A percentile compares a stretch with the other conserved stretches of the same genome.
phyloP scores from a whole-genome alignment of 2,329 filamentous ascomycete genomes.

The Canariomyces notabilis region DNA sequence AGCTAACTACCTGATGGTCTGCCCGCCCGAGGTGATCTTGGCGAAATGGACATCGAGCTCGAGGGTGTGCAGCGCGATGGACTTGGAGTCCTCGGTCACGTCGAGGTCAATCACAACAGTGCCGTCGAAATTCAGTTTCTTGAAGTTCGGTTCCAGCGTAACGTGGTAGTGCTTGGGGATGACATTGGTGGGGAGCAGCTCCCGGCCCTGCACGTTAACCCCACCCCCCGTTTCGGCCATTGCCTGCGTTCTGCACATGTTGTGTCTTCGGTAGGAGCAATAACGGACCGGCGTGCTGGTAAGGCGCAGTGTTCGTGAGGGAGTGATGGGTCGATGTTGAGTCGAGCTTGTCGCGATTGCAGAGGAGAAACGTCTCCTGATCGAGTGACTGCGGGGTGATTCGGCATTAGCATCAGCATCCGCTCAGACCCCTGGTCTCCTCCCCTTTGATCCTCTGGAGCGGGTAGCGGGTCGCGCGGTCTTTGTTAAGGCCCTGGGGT shows the following conservation, averaged over 20 bases:
- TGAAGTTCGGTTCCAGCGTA: conserved; percentile 84
- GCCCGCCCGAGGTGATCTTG: conserved; percentile 59
- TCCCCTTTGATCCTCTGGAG: background rate
- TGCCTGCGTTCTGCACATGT: conserved; percentile 58
- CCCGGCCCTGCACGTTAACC: conserved; percentile 50
- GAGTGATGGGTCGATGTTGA: conserved; percentile 15
- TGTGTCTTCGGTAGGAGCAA: conserved; percentile 69
- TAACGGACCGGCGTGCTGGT: conserved; percentile 39
- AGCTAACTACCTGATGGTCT: conserved; percentile 39
- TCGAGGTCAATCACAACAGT: conserved; percentile 82
- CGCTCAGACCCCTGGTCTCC: no score
- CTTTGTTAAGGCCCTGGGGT: background rate
- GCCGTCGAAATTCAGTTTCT: conserved; percentile 81
- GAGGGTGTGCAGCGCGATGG: conserved; percentile 80
- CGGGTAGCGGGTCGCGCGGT: conserved; percentile 1
- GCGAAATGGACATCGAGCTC: conserved; percentile 78
- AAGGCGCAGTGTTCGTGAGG: conserved; percentile 11
- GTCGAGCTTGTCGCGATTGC: conserved; percentile 8
- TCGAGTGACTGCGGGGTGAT: conserved; percentile 19
- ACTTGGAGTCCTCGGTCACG: conserved; percentile 76
- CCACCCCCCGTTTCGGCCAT: conserved; percentile 32
- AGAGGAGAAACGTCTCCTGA: conserved; percentile 19
- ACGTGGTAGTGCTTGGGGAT: conserved; percentile 89
- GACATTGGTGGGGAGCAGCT: conserved; percentile 87
- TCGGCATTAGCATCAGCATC: conserved; percentile 2